A percentile compares a stretch with the other conserved stretches of the same genome.
Evolutionary conservation across 192 early-diverging fungal species (phyloP).

Genomic region (Geosiphon pyriformis): DNA sequence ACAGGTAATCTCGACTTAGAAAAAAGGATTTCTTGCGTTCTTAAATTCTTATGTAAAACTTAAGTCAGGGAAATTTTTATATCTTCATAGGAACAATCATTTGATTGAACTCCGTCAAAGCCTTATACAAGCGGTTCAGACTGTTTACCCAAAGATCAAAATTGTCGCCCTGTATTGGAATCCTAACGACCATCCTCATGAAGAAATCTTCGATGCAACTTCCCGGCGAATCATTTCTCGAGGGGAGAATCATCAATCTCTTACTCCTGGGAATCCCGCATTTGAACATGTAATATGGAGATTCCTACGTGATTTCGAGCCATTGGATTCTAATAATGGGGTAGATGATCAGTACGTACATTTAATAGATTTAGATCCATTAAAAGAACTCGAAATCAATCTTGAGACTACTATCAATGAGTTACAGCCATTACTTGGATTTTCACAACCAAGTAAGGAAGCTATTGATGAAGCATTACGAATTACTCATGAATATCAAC

Average conservation of each 20-base stretch:
- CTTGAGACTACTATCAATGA: constrained; percentile 42
- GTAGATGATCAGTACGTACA: constrained; percentile 50
- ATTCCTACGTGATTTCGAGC: constrained; percentile 48
- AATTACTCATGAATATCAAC: constrained; percentile 37
- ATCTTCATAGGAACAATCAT: constrained; percentile 64
- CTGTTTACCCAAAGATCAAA: constrained; percentile 51
- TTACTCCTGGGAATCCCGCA: constrained; percentile 60
- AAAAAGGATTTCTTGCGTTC: constrained; percentile 9
- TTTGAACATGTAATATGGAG: constrained; percentile 52
- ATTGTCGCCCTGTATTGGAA: constrained; percentile 75
- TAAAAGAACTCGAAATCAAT: constrained; percentile 38
- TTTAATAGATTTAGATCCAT: constrained; percentile 53
- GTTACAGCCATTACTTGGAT: constrained; percentile 30
- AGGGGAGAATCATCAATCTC: constrained; percentile 77
- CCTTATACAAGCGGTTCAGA: constrained; percentile 45
- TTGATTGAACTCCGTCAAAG: constrained; percentile 43
- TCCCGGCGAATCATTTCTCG: constrained; percentile 51
- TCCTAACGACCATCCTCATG: constrained; percentile 45
- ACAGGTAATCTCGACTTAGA: constrained; percentile 33
- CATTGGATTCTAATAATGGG: constrained; percentile 45
- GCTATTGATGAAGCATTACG: constrained; percentile 52
- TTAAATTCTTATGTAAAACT: too few species aligned
- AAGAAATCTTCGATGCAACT: constrained; percentile 47
- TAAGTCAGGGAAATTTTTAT: too few species aligned
- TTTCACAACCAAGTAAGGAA: constrained; percentile 27